Evolutionary conservation across 352 stramenopile genomes (phyloP).

Genomic region (Pythium plurisporium): DNA sequence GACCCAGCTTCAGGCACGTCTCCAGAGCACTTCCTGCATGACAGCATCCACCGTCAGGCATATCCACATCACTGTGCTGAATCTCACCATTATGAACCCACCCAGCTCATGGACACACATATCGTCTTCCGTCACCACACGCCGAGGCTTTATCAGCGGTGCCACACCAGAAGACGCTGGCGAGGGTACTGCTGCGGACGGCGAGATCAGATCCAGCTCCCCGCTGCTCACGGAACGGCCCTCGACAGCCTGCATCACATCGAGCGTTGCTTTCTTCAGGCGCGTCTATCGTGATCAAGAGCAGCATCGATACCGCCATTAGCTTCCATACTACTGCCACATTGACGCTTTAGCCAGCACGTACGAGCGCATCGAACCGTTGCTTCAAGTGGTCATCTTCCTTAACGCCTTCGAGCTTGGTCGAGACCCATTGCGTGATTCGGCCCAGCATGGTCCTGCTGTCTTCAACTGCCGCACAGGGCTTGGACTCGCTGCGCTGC

Average conservation of each 20-base stretch:
- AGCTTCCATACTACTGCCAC: no score
- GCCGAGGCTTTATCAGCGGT: conserved; percentile 7
- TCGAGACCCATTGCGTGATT: conserved; percentile 62
- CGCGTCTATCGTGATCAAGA: conserved; percentile 31
- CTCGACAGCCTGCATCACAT: conserved; percentile 32
- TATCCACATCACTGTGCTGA: no score
- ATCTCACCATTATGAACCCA: no score
- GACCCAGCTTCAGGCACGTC: conserved; percentile 52
- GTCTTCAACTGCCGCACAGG: no score
- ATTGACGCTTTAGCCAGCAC: conserved; percentile 7
- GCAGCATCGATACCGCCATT: background rate
- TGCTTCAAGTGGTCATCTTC: conserved; percentile 45
- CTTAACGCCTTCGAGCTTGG: conserved; percentile 51
- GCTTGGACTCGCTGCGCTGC: no score
- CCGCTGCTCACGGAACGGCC: conserved; percentile 27
- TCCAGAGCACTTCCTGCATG: conserved; percentile 44
- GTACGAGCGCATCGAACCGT: conserved; percentile 60
- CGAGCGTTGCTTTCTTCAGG: conserved; percentile 66
- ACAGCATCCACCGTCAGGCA: background rate
- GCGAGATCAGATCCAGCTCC: conserved; percentile 3
- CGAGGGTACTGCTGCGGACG: conserved; percentile 6
- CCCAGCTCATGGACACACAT: conserved; percentile 55
- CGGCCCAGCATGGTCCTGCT: conserved; percentile 48
- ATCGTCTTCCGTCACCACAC: conserved; percentile 48
- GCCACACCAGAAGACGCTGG: conserved; percentile 6